These are phyloP conservation scores for Ophiostoma fasciatum DNA, from an alignment of 2,329 filamentous ascomycete genomes.

Conservation along the genomic window DNA sequence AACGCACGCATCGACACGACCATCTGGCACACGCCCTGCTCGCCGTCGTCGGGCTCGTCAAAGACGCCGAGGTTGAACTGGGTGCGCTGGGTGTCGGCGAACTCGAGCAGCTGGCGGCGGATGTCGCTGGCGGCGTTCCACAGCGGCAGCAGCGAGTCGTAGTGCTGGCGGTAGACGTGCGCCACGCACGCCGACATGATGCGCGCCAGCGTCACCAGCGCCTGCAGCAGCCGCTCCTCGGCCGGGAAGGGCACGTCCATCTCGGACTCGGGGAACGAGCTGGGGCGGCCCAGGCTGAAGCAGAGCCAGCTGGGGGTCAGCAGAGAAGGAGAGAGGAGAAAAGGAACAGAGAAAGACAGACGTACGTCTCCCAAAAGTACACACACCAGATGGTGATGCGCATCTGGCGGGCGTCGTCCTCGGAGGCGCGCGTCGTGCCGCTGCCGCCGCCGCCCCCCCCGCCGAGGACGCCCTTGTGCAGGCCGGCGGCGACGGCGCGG, in stretches of 20 bases:
- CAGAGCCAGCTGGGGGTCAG: slow-evolving; percentile 9
- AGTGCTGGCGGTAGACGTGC: slow-evolving; percentile 9
- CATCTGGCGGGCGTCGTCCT: slow-evolving; percentile 7
- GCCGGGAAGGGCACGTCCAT: slow-evolving; percentile 10
- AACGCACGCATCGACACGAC: slow-evolving; percentile 10
- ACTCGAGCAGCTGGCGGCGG: slow-evolving; percentile 8
- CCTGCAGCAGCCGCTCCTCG: slow-evolving; percentile 9
- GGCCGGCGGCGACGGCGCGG: slow-evolving; percentile 10
- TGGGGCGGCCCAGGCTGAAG: slow-evolving; percentile 9
- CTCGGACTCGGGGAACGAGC: slow-evolving; percentile 10
- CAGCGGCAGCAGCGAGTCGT: slow-evolving; percentile 10
- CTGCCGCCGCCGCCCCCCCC: neutral
- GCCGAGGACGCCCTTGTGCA: slow-evolving; percentile 10
- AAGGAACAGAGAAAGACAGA: too few relatives aligned
- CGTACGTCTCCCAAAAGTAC: slow-evolving; percentile 11
- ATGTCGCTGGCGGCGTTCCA: slow-evolving; percentile 12
- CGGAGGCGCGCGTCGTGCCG: slow-evolving; percentile 1
- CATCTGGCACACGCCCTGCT: slow-evolving; percentile 10
- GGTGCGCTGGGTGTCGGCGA: slow-evolving; percentile 8
- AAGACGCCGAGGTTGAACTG: slow-evolving; percentile 7
- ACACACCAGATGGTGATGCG: slow-evolving; percentile 10
- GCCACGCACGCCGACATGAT: slow-evolving; percentile 10
- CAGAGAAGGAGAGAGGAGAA: too few relatives aligned
- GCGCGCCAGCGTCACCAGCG: slow-evolving; percentile 7
- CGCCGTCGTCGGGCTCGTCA: slow-evolving; percentile 7